Conservation (phyloP, 768 basidiomycete genomes). For the Kwoniella sp. region DNA sequence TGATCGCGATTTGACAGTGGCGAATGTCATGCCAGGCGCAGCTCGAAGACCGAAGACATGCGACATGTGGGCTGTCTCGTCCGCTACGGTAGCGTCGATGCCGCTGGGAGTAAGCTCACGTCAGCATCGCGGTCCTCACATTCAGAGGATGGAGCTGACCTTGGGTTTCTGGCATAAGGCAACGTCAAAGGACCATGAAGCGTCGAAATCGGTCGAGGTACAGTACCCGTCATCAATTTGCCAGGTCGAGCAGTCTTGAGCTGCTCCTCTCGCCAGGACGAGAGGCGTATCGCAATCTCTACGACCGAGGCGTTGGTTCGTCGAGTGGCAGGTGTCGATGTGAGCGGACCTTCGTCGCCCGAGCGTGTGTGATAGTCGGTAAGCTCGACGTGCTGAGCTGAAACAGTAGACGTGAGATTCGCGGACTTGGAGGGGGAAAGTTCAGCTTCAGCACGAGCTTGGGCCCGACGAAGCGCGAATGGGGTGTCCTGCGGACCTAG, state of each 20-base stretch:
- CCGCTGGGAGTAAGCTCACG: constrained; percentile 22
- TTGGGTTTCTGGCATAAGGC: constrained; percentile 44
- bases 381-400: no score
- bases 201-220: constrained; percentile 20
- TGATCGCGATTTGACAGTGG: not conserved
- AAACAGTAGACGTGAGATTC: no score
- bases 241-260: constrained; percentile 16
- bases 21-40: constrained; percentile 2
- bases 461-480: not conserved
- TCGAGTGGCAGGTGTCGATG: not conserved
- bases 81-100: constrained; percentile 36
- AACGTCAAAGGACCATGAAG: constrained; percentile 36
- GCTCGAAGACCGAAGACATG: constrained; percentile 25
- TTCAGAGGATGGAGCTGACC: constrained; percentile 20
- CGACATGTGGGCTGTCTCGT: constrained; percentile 19
- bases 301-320: not conserved
- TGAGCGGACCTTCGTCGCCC: no score
- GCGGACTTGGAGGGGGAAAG: not conserved
- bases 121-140: not conserved
- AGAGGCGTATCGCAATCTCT: not conserved
- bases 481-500: not conserved
- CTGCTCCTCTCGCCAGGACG: constrained; percentile 33
- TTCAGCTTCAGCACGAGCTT: no score
- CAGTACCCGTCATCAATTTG: constrained; percentile 15
- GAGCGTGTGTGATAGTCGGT: no score